Conservation (phyloP, 2,329 filamentous ascomycete genomes). For the Pseudogymnoascus destructans region DNA sequence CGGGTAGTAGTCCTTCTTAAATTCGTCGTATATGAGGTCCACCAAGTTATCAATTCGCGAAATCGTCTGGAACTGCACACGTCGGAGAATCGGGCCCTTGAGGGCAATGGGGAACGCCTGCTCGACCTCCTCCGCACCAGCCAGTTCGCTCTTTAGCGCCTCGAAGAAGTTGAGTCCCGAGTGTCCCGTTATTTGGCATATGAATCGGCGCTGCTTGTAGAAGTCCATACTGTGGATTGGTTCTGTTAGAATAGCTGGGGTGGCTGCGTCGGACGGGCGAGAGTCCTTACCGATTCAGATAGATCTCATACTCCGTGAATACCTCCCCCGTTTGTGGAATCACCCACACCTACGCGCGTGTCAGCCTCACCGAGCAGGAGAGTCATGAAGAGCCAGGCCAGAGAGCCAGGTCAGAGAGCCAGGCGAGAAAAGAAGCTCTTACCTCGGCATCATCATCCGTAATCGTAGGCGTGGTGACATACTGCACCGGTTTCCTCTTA, state of each 20-base stretch:
- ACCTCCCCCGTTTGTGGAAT: slow-evolving; percentile 84
- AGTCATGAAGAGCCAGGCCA: slow-evolving; percentile 12
- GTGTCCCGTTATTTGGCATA: slow-evolving; percentile 90
- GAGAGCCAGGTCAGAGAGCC: neutral
- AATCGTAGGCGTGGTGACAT: slow-evolving; percentile 56
- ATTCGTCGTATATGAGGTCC: slow-evolving; percentile 59
- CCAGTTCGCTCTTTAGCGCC: slow-evolving; percentile 75
- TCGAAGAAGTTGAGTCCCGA: slow-evolving; percentile 87
- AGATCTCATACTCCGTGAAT: slow-evolving; percentile 79
- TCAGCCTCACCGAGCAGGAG: slow-evolving; percentile 18
- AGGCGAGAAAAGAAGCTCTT: slow-evolving; percentile 24
- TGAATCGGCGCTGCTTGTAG: slow-evolving; percentile 83
- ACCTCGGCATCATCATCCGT: slow-evolving; percentile 78
- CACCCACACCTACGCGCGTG: slow-evolving; percentile 63
- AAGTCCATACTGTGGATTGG: slow-evolving; percentile 66
- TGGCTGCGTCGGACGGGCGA: neutral
- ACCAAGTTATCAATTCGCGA: slow-evolving; percentile 76
- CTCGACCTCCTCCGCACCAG: slow-evolving; percentile 78
- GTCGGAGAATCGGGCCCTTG: slow-evolving; percentile 78
- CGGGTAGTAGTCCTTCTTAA: slow-evolving; percentile 82
- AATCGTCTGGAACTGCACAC: slow-evolving; percentile 80
- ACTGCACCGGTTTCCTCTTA: slow-evolving; percentile 89
- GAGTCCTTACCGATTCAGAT: slow-evolving; percentile 58
- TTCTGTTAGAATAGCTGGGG: slow-evolving; percentile 24
- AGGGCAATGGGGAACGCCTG: slow-evolving; percentile 82